Evolutionary conservation across 176 grass and related monocot species (phyloP).

Genomic region (Musa schizocarpa): DNA sequence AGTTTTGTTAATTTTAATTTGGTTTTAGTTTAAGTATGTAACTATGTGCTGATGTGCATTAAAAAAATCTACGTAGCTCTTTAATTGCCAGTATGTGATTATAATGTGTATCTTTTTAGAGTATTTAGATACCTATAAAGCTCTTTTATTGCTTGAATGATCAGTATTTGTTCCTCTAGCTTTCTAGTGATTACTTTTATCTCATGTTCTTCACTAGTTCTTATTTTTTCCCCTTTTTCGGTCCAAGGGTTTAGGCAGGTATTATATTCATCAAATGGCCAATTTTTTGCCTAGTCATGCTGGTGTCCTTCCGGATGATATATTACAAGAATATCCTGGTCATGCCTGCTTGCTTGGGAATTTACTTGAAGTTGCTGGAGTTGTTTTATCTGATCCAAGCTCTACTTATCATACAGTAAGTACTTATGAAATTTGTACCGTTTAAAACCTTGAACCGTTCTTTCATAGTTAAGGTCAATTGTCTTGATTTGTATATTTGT

Average conservation of each 20-base stretch:
- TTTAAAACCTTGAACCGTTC: conserved; percentile 15
- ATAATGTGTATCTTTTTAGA: no score
- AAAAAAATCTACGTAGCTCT: neutral
- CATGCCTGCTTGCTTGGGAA: conserved; percentile 97
- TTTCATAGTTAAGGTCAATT: neutral
- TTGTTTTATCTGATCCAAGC: conserved; percentile 68
- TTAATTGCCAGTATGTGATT: no score
- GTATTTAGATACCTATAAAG: no score
- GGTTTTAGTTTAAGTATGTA: neutral
- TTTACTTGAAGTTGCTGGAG: conserved; percentile 84
- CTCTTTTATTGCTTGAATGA: no score
- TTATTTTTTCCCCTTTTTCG: conserved; percentile 55
- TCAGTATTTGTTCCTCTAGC: neutral
- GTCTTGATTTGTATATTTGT: no score
- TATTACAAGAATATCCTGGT: conserved; percentile 58
- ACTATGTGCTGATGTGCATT: neutral
- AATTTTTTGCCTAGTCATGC: conserved; percentile 36
- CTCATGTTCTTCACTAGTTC: conserved; percentile 20
- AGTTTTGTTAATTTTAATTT: neutral
- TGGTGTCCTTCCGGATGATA: conserved; percentile 50
- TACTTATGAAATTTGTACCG: conserved; percentile 11
- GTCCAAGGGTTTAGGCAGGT: conserved; percentile 51
- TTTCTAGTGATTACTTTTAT: neutral
- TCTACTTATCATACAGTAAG: conserved; percentile 58
- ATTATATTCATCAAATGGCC: conserved; percentile 79